Base-by-base conservation (phyloP, 129 eudicot species). In the Scalesia atractyloides region DNA sequence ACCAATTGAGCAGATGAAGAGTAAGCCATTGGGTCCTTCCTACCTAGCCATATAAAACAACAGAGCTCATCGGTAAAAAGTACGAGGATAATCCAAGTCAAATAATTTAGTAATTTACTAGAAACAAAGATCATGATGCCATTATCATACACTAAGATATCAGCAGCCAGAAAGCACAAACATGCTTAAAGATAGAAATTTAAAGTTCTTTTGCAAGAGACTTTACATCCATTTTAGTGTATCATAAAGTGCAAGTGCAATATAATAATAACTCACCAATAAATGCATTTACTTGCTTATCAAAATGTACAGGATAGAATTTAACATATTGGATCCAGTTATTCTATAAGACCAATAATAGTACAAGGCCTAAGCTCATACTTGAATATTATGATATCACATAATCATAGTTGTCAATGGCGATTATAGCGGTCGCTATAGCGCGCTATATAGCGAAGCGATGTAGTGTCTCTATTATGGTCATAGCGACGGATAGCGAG, bases 11-110 rank as follows among this genome's bases (percentile, higher is more conserved):
- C 52, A 41, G 76, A 78, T 51, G 82, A 77, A 26, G 82, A 62
- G 77, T 63, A 70, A 39, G 52, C 76, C 82, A 78, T 78, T 70
- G 66, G 69, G 14, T 69, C 63, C 81, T 77, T 77, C 70, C 46
- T 63, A 77, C 81, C 76, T 77, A 75, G 70, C 22, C 71, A 75
- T 22, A 43, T 39, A 26, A 58, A 75, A 41, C 58, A 58, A 58
- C 7, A 24, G 39, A 58, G 17, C 36, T 19, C 17, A 56, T 56
- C 20, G 62, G 61, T 20, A 56, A 5, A 24, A 58, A 58, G 37
- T 18, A 3, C 12, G 5, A 57, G 36, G 12, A 58, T 7, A 24
- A 58, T 58, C 24, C 64, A 58, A 58, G 39, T 7, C 30, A 56
- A 11, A 58, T 58, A 58, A 2, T 58, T 41, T 6, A 39, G 8